Percentiles rank a stretch among this genome's conserved stretches.
phyloP scores from a whole-genome alignment of 73 alveolate species.

The Paramecium biaurelia region DNA sequence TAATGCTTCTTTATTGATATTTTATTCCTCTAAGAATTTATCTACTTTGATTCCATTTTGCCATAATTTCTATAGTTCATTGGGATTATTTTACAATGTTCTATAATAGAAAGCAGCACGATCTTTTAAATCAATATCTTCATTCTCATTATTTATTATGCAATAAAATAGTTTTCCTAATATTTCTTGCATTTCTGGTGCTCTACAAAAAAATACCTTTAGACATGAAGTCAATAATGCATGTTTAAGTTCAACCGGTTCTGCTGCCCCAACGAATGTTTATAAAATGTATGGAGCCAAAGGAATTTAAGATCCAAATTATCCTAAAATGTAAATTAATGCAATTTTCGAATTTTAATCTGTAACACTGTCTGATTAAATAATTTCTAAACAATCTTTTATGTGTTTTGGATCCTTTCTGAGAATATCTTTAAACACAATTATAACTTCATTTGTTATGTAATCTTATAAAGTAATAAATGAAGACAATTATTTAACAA shows the following conservation, averaged over 20 bases:
- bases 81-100: conserved; percentile 36
- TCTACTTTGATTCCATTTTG: conserved; percentile 32
- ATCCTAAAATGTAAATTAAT: conserved; percentile 51
- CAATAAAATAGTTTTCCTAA: conserved; percentile 20
- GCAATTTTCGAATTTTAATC: conserved; percentile 59
- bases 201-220: conserved; percentile 35
- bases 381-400: conserved; percentile 44
- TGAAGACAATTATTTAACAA: conserved; percentile 73
- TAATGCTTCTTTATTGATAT: conserved; percentile 39
- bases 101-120: conserved; percentile 63
- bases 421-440: conserved; percentile 65
- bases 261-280: conserved; percentile 23
- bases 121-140: conserved; percentile 55
- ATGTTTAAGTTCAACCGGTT: conserved; percentile 50
- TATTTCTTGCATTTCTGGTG: conserved; percentile 55
- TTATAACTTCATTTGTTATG: conserved; percentile 75
- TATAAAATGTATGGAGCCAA: conserved; percentile 51
- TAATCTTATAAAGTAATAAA: conserved; percentile 77
- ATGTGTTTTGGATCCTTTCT: conserved; percentile 55
- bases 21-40: conserved; percentile 54
- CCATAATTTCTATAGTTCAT: conserved; percentile 41
- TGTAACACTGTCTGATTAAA: conserved; percentile 31
- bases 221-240: conserved; percentile 33
- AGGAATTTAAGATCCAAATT: conserved; percentile 36
- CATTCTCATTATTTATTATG: conserved; percentile 50